Conservation (phyloP, 768 basidiomycete species). For the Suillus spraguei region DNA sequence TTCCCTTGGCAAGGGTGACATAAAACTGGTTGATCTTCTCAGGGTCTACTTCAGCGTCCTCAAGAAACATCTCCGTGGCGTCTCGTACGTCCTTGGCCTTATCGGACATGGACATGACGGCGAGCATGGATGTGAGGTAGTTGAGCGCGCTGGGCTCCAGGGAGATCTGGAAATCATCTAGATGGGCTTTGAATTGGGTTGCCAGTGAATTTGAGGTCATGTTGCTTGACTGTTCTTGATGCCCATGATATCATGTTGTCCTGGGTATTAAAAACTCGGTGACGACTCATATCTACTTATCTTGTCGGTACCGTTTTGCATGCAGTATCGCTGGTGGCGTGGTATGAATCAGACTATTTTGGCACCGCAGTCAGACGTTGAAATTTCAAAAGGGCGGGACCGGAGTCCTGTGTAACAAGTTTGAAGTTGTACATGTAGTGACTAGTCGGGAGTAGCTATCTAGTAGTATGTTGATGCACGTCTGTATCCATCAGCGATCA, state of each 20-base stretch:
- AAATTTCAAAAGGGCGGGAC: no score
- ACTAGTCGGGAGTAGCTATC: no score
- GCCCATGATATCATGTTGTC: no score
- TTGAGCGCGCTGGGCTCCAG: slow-evolving; percentile 16
- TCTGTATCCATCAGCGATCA: neutral
- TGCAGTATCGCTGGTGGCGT: neutral
- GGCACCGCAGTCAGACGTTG: no score
- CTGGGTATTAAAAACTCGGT: neutral
- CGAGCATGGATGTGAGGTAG: slow-evolving; percentile 17
- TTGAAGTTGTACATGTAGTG: no score
- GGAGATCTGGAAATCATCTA: slow-evolving; percentile 13
- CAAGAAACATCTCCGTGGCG: slow-evolving; percentile 18
- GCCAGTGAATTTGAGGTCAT: slow-evolving; percentile 9
- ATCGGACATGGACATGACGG: slow-evolving; percentile 12
- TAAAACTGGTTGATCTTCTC: slow-evolving; percentile 15
- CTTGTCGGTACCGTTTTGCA: neutral
- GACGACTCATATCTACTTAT: slow-evolving; percentile 6
- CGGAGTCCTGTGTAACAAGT: no score
- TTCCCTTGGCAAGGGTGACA: slow-evolving; percentile 4
- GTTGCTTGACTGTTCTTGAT: neutral
- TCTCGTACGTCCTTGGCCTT: slow-evolving; percentile 5
- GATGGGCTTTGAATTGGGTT: slow-evolving; percentile 10
- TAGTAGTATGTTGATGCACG: no score
- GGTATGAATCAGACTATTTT: no score
- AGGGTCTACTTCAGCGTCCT: slow-evolving; percentile 15